Percentiles rank a stretch among this genome's conserved stretches.
phyloP scores from a whole-genome alignment of 2,329 filamentous ascomycete species.

The Fusarium dlaminii region DNA sequence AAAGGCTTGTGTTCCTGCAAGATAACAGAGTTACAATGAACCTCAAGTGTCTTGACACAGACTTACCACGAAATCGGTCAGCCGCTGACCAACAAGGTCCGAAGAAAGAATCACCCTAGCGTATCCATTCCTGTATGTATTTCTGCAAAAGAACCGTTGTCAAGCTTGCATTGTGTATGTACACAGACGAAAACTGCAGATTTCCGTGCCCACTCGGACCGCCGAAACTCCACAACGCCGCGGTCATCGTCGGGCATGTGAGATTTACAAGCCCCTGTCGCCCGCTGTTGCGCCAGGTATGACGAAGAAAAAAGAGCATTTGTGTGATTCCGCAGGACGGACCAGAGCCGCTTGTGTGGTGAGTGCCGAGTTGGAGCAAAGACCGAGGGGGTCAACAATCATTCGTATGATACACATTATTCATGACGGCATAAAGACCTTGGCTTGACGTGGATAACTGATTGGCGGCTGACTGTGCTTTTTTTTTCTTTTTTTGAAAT shows the following conservation, averaged over 20 bases:
- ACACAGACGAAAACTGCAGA: background rate
- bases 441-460: background rate
- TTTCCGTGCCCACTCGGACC: slow-evolving; percentile 33
- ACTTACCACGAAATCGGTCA: background rate
- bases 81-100: slow-evolving; percentile 26
- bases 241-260: slow-evolving; percentile 40
- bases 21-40: slow-evolving; percentile 4
- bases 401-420: background rate
- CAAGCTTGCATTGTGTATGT: slow-evolving; percentile 4
- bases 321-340: slow-evolving; percentile 25
- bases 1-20: background rate
- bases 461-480: slow-evolving; percentile 20
- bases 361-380: background rate
- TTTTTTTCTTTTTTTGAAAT: no score
- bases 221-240: slow-evolving; percentile 33
- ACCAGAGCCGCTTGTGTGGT: slow-evolving; percentile 1
- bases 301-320: background rate
- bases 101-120: background rate
- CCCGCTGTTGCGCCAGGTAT: background rate
- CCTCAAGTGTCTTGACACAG: slow-evolving; percentile 2
- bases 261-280: background rate
- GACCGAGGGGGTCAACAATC: background rate
- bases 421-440: background rate
- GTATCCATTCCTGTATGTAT: slow-evolving; percentile 4
- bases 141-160: slow-evolving; percentile 17